Evolutionary conservation across 164 flowering plant species (phyloP), one percentile per base, ranked within the genome.

Genomic region (Piper betle): DNA sequence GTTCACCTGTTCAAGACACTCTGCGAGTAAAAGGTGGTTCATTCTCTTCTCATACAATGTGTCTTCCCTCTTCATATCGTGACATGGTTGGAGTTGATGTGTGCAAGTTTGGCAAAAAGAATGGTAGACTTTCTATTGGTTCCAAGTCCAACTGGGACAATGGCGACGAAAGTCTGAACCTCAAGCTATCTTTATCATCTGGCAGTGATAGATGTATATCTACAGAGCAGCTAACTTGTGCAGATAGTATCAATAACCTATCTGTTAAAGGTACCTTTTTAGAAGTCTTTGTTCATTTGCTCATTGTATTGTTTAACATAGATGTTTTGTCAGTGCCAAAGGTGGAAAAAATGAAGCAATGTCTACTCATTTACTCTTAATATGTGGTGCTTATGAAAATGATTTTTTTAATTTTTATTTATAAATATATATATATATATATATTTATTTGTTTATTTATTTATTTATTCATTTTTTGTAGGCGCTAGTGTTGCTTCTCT

Each of bases 401-500:
- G n/a, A n/a, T n/a, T n/a, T n/a, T n/a, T n/a, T n/a, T n/a, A n/a
- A n/a, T n/a, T 6, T 53, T 5, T 41, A 41, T 4, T 9, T 41
- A 41, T 4, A 41, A 4, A 41, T 41, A 9, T 4, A 41, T 4
- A 41, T 4, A 41, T 41, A 41, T 4, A 9, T 4, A 41, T 4
- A 41, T 41, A 4, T 4, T 41, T 41, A 12, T n/a, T 60, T 18
- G 20, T 54, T n/a, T 55, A 37, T 42, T 52, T 62, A 52, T 5
- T 11, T 17, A 50, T 25, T 4, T 20, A 3, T 43, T 43, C 12
- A 7, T 43, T 43, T 39, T 68, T 56, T 58, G 60, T 62, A 93
- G 97, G 95, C 74, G 97, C 99, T 52, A 82, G 71, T 57, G 85
- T 94, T 60, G 95, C 99, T 72, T 84, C 96, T n/a, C 93, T 84